Percentiles rank a stretch among this genome's conserved stretches.
Evolutionary conservation across 23 red algal species (phyloP).

Genomic region (Agarophyton chilense): DNA sequence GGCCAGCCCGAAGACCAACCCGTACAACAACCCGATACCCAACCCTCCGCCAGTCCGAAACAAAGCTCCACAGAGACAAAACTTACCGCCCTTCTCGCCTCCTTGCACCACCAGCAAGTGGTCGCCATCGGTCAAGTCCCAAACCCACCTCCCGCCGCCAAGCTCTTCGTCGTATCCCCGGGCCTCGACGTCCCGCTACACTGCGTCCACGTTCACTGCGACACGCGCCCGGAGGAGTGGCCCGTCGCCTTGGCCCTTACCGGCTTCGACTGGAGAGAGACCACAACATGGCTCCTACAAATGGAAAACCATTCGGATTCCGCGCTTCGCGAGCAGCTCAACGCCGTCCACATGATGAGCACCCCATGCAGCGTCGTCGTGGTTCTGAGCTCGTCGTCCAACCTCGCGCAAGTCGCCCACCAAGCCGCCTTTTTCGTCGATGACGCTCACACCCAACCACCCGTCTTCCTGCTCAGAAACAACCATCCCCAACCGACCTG

Average conservation of each 20-base stretch:
- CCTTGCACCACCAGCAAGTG: background rate
- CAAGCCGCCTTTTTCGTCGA: background rate
- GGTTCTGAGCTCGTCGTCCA: background rate
- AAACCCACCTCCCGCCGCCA: background rate
- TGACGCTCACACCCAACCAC: background rate
- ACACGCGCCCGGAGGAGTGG: background rate
- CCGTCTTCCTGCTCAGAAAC: background rate
- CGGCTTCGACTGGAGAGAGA: slow-evolving; percentile 2
- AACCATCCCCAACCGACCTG: background rate
- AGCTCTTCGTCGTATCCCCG: background rate
- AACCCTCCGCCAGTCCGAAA: background rate
- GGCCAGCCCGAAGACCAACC: too few species aligned
- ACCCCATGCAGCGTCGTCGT: background rate
- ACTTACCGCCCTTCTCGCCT: background rate
- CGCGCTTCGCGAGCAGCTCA: background rate
- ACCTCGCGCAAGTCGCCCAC: background rate
- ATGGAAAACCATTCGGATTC: background rate
- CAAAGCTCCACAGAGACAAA: background rate
- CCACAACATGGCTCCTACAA: background rate
- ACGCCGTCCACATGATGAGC: slow-evolving; percentile 7
- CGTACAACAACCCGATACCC: too few species aligned
- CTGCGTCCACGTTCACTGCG: background rate
- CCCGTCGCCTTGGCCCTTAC: background rate
- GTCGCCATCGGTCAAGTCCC: background rate
- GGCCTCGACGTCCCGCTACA: background rate